Evolutionary conservation across 768 basidiomycete species (phyloP), one percentile per base, ranked within the genome.

Genomic region (Tylopilus sp.): DNA sequence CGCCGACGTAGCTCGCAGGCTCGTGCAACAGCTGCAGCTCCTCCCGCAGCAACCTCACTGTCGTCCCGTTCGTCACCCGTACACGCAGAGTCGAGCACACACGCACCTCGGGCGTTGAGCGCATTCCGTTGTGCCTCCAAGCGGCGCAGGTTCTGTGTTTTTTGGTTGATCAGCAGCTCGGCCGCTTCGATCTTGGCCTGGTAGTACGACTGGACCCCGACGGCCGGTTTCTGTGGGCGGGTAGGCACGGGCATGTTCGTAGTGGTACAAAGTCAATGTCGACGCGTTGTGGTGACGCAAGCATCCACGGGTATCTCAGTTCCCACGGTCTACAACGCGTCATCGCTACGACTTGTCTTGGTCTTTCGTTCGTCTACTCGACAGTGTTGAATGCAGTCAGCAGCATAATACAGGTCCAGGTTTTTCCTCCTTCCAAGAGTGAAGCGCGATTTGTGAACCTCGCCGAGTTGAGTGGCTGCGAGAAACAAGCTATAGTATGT

Each of bases 111-210:
- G 14, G 95, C 93, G 70, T 99, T 98, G 54, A 99, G 72, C 10
- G 96, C 92, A 81, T 99, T 99, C 55, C 97, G 79, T 69, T 98
- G 95, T 8, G 96, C 97, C 74, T 99, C 96, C 63, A 98, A 74
- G 51, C 96, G 89, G 22, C 96, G 80, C 50, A 99, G 68, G 73
- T 98, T 98, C 77, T 98, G 94, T 0, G 95, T 97, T 71, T 94
- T 96, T 72, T 93, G 85, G 72, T 95, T 97, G 59, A 98, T 97
- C 37, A 89, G 80, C 26, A 97, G 78, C 63, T 98, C 96, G 2
- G 94, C 87, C 10, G 87, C 77, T 67, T 98, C 94, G 31, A 98
- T 98, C 75, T 98, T 99, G 17, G 92, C 86, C 69, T 94, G 90
- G 67, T 95, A 98, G 77, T 96, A 99, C 0, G 87, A 83, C 66